Evolutionary conservation across 345 rosid species (phyloP).

Genomic region (Hibiscus syriacus): DNA sequence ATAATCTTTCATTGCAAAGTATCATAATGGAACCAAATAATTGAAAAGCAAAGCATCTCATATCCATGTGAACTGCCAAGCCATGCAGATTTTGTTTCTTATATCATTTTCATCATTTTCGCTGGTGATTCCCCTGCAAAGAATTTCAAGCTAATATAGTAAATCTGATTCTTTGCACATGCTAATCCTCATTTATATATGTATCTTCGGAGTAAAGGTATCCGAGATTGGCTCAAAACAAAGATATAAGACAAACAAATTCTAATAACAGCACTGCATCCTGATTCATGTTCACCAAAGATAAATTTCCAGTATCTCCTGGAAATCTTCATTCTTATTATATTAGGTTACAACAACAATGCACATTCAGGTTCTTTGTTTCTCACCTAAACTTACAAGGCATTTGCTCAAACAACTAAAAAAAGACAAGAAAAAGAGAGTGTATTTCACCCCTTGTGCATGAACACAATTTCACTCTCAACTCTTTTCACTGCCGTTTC

Average conservation of each 20-base stretch:
- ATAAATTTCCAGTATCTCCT: conserved; percentile 11
- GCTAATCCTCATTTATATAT: conserved; percentile 5
- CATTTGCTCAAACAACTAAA: conserved; percentile 15
- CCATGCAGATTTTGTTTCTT: not conserved
- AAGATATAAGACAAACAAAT: conserved; percentile 16
- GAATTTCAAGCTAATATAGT: too few species aligned
- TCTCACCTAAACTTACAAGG: conserved; percentile 30
- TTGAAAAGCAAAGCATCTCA: conserved; percentile 1
- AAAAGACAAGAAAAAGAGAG: not conserved
- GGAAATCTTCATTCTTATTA: conserved; percentile 26
- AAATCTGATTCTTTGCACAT: too few species aligned
- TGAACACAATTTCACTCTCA: conserved; percentile 29
- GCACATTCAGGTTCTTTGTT: conserved; percentile 30
- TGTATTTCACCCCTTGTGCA: conserved; percentile 24
- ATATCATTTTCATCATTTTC: not conserved
- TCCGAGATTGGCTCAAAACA: conserved; percentile 16
- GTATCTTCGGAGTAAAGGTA: conserved; percentile 10
- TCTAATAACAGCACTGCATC: conserved; percentile 11
- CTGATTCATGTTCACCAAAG: conserved; percentile 12
- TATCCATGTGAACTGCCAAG: conserved; percentile 1
- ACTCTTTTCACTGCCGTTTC: conserved; percentile 43
- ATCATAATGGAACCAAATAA: not conserved
- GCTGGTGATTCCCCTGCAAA: not conserved
- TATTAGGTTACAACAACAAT: conserved; percentile 35
- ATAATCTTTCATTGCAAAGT: too few species aligned